Evolutionary conservation across 345 rosid genomes (phyloP), one percentile per base, ranked within the genome.

Genomic region (Eucalyptus virginea): DNA sequence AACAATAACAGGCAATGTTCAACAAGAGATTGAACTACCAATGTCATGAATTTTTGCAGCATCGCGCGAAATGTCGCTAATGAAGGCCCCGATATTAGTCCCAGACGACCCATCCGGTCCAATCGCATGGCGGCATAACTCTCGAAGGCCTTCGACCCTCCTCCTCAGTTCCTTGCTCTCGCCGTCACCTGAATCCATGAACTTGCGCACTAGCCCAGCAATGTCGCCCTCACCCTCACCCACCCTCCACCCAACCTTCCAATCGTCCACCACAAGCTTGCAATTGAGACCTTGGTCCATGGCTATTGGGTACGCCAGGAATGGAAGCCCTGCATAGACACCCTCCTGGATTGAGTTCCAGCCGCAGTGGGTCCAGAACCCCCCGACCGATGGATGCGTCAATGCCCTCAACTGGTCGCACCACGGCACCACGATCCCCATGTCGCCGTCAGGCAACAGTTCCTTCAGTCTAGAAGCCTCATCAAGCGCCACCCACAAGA

Each of bases 291-390:
- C 62, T 88, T 94, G 96, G 86, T 94, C 95, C 87, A n/a, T 40
- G 50, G 83, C n/a, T 44, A 93, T 48, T 7, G 95, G 94, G 86
- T 91, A 92, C 8, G 96, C 67, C 45, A 94, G 92, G 88, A 92
- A 83, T 9, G 96, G 94, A 42, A 93, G 87, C 8, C 96, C 93
- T 3, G 95, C 90, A 52, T 67, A 92, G 9, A 89, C 88, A 12
- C 90, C 94, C 88, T 94, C 94, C 44, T 88, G 81, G 14, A 90
- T 91, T 0, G 94, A 94, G 86, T 91, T 94, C 90, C 88, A 91
- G 9, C 94, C 94, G 34, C 94, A 93, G 80, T 93, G 94, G 26
- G 95, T 91, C 94, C 91, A 93, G 81, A 94, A 93, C 3, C 94
- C 94, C 6, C 92, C 94, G 2, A 91, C 62, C 5, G 95, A 91